Evolutionary conservation across 2,329 filamentous ascomycete species (phyloP), one percentile per base, ranked within the genome.

Genomic region (Capronia americana): DNA sequence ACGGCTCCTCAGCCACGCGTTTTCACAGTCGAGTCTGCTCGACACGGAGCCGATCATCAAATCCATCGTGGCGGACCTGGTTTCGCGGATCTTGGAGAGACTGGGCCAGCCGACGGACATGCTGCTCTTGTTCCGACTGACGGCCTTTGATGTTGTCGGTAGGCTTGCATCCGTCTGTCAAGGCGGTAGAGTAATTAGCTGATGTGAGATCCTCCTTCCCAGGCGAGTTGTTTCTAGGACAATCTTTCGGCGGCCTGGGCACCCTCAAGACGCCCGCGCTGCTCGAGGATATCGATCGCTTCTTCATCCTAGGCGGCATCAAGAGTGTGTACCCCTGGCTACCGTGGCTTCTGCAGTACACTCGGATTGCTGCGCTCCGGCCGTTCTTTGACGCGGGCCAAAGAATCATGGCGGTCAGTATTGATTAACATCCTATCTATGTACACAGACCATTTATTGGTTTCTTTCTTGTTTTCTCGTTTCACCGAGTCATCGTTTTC

Each of bases 1-100:
- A 10, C 72, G 77, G 11, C 70, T 79, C n/a, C 81, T 80, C 78
- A 77, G 76, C 64, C 67, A 66, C 41, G 61, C 64, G 10, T 67
- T 69, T 41, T 64, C 64, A 3, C 64, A 64, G 30, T 51, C 67
- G 46, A 74, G 75, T 10, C 63, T 82, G 17, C 73, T 77, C 1
- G 77, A 76, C 2, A 80, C 80, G 61, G 79, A 81, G 65, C 65
- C 73, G 20, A 72, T 77, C 2, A 73, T 82, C 14, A n/a, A 10
- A 10, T 17, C 20, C 14, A 6, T n/a, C 44, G 44, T 46, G 17
- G 44, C 14, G 14, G 20, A 46, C 1, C 17, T 46, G 17, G 14
- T 82, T 11, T 48, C 61, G 0, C 71, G 41, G 28, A 26, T 56
- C 7, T 14, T 64, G n/a, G 14, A 28, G 24, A 41, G 23, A 5